Percentiles rank a stretch among this genome's conserved stretches.
Conservation (phyloP, 805 yeast genomes). For the Grigorovia humatica region DNA sequence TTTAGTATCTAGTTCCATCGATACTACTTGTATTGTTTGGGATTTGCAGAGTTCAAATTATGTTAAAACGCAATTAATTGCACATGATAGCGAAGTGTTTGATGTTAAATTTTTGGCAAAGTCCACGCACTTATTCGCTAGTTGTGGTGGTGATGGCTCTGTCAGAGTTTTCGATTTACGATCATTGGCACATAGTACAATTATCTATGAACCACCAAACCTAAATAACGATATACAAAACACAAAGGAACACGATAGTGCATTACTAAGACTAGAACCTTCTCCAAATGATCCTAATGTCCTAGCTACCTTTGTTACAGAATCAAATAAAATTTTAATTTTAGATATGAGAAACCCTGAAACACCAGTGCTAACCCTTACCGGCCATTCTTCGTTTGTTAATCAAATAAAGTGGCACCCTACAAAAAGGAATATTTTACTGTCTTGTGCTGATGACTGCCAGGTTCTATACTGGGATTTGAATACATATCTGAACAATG, state of each 20-base stretch:
- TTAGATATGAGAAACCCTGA: constrained; percentile 88
- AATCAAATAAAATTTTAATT: constrained; percentile 53
- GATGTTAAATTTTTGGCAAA: constrained; percentile 80
- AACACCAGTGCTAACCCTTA: constrained; percentile 57
- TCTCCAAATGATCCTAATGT: constrained; percentile 73
- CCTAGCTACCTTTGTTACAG: constrained; percentile 71
- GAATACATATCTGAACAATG: constrained; percentile 19
- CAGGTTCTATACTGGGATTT: constrained; percentile 66
- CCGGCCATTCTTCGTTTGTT: constrained; percentile 57
- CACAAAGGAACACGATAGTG: constrained; percentile 31
- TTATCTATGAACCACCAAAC: constrained; percentile 70
- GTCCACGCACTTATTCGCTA: constrained; percentile 64
- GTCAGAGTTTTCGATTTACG: constrained; percentile 87
- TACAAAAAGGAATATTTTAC: constrained; percentile 40
- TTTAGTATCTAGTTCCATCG: constrained; percentile 78
- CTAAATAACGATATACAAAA: constrained; percentile 1
- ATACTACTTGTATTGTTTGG: constrained; percentile 97
- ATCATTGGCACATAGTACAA: constrained; percentile 85
- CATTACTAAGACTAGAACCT: constrained; percentile 67
- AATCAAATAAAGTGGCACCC: constrained; percentile 86
- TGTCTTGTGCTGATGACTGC: constrained; percentile 64
- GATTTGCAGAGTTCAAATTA: constrained; percentile 42
- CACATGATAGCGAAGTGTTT: constrained; percentile 91
- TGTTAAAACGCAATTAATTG: constrained; percentile 88
- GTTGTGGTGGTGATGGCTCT: constrained; percentile 93